These are phyloP conservation scores for Tolypocladium album DNA, from an alignment of 2,329 filamentous ascomycete genomes.

Conservation along the genomic window DNA sequence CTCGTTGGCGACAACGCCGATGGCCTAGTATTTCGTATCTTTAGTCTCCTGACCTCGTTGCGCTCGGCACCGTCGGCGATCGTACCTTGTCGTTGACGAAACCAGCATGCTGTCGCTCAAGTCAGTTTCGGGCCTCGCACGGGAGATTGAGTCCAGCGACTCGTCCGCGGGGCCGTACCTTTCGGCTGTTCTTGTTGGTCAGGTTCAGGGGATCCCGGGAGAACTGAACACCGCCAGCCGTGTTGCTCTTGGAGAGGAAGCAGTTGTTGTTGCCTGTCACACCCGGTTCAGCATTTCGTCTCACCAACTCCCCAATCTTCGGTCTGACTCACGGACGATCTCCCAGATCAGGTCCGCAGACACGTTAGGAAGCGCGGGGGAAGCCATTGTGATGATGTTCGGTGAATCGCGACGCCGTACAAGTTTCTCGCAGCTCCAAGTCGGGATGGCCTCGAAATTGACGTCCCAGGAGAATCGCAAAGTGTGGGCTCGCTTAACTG, in stretches of 20 bases:
- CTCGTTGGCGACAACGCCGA: slow-evolving; percentile 66
- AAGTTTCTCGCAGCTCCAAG: background rate
- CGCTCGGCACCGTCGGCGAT: slow-evolving; percentile 1
- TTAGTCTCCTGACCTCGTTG: slow-evolving; percentile 2
- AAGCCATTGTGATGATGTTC: slow-evolving; percentile 41
- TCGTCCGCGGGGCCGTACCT: slow-evolving; percentile 43
- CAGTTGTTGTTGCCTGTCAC: slow-evolving; percentile 70
- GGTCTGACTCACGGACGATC: slow-evolving; percentile 73
- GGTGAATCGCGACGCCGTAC: slow-evolving; percentile 15
- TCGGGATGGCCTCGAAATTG: slow-evolving; percentile 12
- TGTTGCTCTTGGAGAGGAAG: slow-evolving; percentile 84
- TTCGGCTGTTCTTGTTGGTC: slow-evolving; percentile 81
- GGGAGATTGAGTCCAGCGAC: background rate
- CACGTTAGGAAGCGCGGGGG: slow-evolving; percentile 56
- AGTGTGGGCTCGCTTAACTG: slow-evolving; percentile 32
- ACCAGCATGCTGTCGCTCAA: slow-evolving; percentile 61
- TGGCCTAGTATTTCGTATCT: slow-evolving; percentile 45
- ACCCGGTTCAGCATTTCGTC: background rate
- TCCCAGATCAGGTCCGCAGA: slow-evolving; percentile 92
- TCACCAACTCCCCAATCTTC: background rate
- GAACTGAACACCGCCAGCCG: slow-evolving; percentile 73
- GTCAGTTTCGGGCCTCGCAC: slow-evolving; percentile 20
- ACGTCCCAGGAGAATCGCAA: slow-evolving; percentile 11
- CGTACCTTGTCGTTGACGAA: slow-evolving; percentile 88
- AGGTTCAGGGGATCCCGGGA: slow-evolving; percentile 93